Conservation (phyloP, 1,284 basidiomycete species). For the Puccinia polysora region DNA sequence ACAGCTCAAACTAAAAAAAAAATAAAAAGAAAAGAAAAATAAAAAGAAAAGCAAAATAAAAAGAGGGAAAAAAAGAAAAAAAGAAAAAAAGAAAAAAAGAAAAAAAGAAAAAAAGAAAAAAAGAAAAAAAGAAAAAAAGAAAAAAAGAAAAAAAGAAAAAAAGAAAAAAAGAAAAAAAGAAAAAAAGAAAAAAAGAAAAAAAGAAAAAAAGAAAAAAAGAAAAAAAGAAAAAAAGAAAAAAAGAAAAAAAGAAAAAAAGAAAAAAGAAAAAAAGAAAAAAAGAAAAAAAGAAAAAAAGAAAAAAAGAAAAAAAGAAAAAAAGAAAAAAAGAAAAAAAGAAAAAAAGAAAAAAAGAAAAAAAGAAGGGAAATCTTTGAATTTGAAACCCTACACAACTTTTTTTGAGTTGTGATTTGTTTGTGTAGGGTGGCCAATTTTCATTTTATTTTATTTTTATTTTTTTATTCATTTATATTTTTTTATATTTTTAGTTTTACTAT, state of each 20-base stretch:
- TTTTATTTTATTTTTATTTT: too few relatives aligned
- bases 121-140: neutral
- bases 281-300: neutral
- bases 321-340: neutral
- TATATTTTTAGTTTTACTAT: too few relatives aligned
- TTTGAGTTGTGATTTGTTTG: too few relatives aligned
- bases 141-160: neutral
- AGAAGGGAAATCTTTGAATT: too few relatives aligned
- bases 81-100: neutral
- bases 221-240: neutral
- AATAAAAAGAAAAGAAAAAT: too few relatives aligned
- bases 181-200: neutral
- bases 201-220: neutral
- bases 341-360: neutral
- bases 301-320: neutral
- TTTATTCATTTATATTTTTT: too few relatives aligned
- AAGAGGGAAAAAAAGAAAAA: neutral
- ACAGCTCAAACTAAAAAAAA: too few relatives aligned
- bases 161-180: neutral
- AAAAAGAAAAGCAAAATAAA: neutral
- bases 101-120: neutral
- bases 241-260: neutral
- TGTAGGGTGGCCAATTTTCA: too few relatives aligned
- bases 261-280: neutral
- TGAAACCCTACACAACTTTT: too few relatives aligned